Evolutionary conservation across 176 grass and related monocot species (phyloP).

Genomic region (Leersia perrieri): DNA sequence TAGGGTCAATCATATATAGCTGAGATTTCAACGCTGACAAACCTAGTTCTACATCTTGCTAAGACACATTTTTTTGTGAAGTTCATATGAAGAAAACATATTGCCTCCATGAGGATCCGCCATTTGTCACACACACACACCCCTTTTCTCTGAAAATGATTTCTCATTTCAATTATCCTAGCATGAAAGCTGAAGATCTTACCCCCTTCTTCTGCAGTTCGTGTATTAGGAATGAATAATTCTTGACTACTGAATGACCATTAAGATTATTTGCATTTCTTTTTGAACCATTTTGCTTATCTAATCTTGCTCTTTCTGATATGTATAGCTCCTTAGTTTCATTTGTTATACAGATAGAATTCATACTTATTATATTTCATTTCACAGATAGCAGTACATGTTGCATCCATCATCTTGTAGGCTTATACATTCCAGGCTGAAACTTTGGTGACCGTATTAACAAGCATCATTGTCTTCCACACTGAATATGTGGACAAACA

Average conservation of each 20-base stretch:
- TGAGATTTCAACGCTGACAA: background rate
- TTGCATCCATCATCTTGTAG: background rate
- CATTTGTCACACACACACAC: background rate
- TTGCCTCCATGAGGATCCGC: background rate
- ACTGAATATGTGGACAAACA: conserved; percentile 90
- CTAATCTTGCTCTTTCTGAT: background rate
- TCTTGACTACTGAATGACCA: background rate
- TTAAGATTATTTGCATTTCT: background rate
- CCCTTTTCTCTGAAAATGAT: background rate
- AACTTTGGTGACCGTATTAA: conserved; percentile 10
- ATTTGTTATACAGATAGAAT: background rate
- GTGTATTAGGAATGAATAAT: background rate
- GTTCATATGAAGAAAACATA: background rate
- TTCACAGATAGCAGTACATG: background rate
- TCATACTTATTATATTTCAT: background rate
- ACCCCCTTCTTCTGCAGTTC: background rate
- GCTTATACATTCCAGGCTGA: background rate
- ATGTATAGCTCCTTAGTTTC: background rate
- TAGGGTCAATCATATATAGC: no score
- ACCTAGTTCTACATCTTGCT: background rate
- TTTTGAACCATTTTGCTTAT: background rate
- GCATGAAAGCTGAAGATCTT: background rate
- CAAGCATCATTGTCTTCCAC: conserved; percentile 12
- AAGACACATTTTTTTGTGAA: no score
- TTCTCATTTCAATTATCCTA: background rate